Evolutionary conservation across 768 basidiomycete genomes (phyloP), one percentile per base, ranked within the genome.

Genomic region (Leccinum barrowsii): DNA sequence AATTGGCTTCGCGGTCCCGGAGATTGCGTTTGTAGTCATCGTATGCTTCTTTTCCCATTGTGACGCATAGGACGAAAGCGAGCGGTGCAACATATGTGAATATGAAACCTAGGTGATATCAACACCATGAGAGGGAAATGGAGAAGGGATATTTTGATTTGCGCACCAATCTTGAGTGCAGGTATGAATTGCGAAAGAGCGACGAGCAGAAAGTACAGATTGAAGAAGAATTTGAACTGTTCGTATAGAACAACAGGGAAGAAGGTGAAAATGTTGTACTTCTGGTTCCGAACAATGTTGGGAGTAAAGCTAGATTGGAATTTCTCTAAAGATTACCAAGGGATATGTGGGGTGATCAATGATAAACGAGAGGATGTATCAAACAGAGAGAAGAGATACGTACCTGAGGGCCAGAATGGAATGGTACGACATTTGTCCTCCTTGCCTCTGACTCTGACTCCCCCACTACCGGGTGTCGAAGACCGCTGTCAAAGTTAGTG

Each of bases 181-280:
- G 97, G 97, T 17, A 99, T 77, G 69, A 99, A 97, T 73, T 98
- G 97, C 8, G 91, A 94, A 7, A 98, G 80, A 0, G 97, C 97
- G 37, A 99, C 97, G 22, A 98, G 86, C 11, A 98, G 84, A 70
- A 99, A 99, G 74, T 98, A 99, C 7, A 98, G 81, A 71, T 98
- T 99, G 85, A 97, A 98, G 79, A 99, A 99, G 80, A 96, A 98
- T 75, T 98, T 98, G 87, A 98, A 99, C 72, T 98, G 96, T 73
- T 98, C 95, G 73, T 98, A 98, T 72, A 98, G 85, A 48, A 98
- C 95, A 63, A 98, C 84, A 3, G 97, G 97, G 10, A 99, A 82
- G 79, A 99, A 99, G n/a, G 92, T 94, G 76, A 92, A 83, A 55
- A 90, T 80, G 70, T 95, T 96, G 81, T 98, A 98, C 78, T 99